Base-by-base conservation (phyloP, 129 eudicot species). In the Mikania micrantha region DNA sequence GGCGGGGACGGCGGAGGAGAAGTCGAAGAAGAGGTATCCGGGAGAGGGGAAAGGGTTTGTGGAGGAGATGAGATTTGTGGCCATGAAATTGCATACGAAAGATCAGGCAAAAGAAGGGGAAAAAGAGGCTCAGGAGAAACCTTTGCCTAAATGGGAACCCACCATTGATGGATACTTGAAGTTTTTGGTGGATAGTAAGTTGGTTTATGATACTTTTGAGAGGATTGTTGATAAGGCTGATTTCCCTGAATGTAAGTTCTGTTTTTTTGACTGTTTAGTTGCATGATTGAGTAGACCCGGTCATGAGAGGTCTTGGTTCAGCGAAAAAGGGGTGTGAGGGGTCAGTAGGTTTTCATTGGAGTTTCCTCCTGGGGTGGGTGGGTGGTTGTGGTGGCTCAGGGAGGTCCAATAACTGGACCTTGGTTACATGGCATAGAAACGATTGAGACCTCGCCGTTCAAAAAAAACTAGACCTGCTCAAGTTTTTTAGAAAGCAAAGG, bases 61-160 rank as follows among this genome's bases (percentile, higher is more conserved):
- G 78, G 96, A 88, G 83, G 98, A 93, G 77, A 93, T 93, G 98
- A 93, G 98, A 35, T 84, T 86, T 73, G 96, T 93, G 77, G 98
- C 98, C 27, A 93, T 93, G 98, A 93, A 83, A 66, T 62, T 93
- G 81, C 98, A 93, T 72, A 86, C 98, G 0, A 93, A 47, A 65
- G 98, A 93, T 60, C 98, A 93, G 69, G 80, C 98, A 4, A 93
- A 81, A 75, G 98, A 93, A 49, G 98, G 98, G 4, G 98, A 88
- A 67, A 93, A 81, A 73, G 95, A 84, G 78, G 81, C 95, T 21
- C 79, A 80, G 53, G 92, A 81, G 3, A 79, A 81, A 24, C 94
- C 98, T 62, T 66, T 90, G 82, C 87, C 95, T 34, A 86, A 81
- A 47, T 93, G 98, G 98, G 96, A 88, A 45, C 95, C 96, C 12